Evolutionary conservation across 371 early-diverging fungal genomes (phyloP), one percentile per base, ranked within the genome.

Genomic region (Smittium culicis): DNA sequence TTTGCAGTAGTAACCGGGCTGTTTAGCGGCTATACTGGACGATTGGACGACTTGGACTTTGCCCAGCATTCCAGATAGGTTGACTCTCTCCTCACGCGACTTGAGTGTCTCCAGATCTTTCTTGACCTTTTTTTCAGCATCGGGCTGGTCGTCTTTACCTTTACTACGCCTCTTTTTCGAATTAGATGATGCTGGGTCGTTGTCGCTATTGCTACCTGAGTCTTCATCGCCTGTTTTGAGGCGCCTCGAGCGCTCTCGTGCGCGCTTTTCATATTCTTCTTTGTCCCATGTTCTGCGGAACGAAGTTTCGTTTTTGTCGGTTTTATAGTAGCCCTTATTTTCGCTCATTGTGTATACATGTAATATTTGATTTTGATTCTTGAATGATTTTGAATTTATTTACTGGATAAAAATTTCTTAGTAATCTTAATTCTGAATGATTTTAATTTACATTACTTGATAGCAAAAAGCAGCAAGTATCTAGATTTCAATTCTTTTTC

Each of bases 1-100:
- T 71, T 88, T 83, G 76, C 96, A 96, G 71, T 90, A 91, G 69
- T 88, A 96, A 20, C 96, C 96, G 0, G 94, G 92, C 73, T 92
- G 90, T 63, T 83, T 81, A 33, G 81, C 68, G 1, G 80, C 78
- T 3, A 81, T 82, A 14, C 79, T 69, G 0, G 85, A 73, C 1
- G 79, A 75, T 68, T 86, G 83, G 1, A 93, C 90, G 16, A 94
- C 85, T 71, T 88, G 87, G 0, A 85, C 84, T 72, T 90, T 93
- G 68, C 91, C 91, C 5, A 94, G 77, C 69, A 85, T 86, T 14
- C 81, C 76, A 33, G 86, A 87, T 0, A 94, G 75, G 61, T 86
- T 81, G 11, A 93, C 67, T 45, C 79, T 77, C 54, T 81, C 82
- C 33, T 86, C 69, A 67, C 77, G 77, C 1, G 78, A 70, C 63